Percentiles rank a stretch among this genome's conserved stretches.
Conservation (phyloP, 2,329 filamentous ascomycete species). For the Colletotrichum cuscutae region DNA sequence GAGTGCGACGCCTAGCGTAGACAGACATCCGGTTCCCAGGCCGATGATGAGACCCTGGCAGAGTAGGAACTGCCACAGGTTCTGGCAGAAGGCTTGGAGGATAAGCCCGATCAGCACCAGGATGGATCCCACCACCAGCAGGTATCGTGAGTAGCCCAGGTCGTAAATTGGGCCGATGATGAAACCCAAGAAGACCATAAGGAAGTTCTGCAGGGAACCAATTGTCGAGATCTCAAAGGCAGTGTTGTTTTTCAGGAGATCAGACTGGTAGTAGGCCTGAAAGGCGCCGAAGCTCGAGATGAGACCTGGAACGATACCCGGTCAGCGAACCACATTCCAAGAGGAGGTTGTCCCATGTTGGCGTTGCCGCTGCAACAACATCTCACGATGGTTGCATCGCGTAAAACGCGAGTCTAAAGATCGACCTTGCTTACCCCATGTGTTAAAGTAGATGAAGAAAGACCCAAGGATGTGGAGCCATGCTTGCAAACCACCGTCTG, state of each 20-base stretch:
- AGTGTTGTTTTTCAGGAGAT: constrained; percentile 33
- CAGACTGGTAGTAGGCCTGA: constrained; percentile 60
- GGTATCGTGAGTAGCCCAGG: constrained; percentile 53
- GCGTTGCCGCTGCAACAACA: neutral
- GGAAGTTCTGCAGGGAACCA: constrained; percentile 57
- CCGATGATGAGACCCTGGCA: constrained; percentile 57
- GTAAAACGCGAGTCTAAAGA: neutral
- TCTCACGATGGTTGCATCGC: constrained; percentile 3
- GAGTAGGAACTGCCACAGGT: constrained; percentile 43
- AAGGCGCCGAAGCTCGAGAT: constrained; percentile 61
- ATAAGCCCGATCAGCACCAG: constrained; percentile 56
- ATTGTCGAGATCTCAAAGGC: constrained; percentile 52
- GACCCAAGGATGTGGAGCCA: constrained; percentile 60
- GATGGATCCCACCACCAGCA: constrained; percentile 53
- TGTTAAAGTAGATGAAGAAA: constrained; percentile 61
- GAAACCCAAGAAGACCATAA: constrained; percentile 54
- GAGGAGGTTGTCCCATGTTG: neutral
- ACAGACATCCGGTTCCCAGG: constrained; percentile 54
- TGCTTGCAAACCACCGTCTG: constrained; percentile 47
- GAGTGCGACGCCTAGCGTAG: constrained; percentile 48
- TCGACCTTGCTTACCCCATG: constrained; percentile 35
- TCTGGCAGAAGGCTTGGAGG: constrained; percentile 21
- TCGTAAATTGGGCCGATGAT: constrained; percentile 59
- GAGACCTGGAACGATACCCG: constrained; percentile 41
- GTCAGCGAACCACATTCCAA: neutral